A percentile compares a stretch with the other conserved stretches of the same genome.
phyloP scores from a whole-genome alignment of 768 basidiomycete genomes.

The Kwoniella sp. region DNA sequence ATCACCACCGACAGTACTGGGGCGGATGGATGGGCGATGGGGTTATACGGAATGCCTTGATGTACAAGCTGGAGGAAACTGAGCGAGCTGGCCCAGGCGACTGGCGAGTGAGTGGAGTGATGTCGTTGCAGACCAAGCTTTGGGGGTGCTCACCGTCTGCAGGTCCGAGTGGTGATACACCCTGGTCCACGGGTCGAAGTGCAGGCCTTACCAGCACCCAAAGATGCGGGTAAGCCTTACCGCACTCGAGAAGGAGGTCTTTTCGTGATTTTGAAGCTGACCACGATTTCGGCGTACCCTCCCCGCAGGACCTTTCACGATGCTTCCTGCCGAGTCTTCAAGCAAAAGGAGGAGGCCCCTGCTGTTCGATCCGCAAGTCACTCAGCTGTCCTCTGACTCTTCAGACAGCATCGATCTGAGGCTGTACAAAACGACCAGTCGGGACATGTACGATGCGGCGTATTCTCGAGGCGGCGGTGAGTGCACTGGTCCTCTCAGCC shows the following conservation, averaged over 20 bases:
- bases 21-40: conserved; percentile 33
- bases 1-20: conserved; percentile 23
- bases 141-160: background rate
- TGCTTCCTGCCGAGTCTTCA: background rate
- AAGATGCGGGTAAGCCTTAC: conserved; percentile 14
- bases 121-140: background rate
- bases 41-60: conserved; percentile 19
- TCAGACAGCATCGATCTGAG: conserved; percentile 9
- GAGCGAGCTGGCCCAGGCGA: conserved; percentile 22
- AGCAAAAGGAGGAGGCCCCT: conserved; percentile 11
- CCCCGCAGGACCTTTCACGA: conserved; percentile 22
- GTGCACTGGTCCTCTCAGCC: background rate
- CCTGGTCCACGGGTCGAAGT: conserved; percentile 21
- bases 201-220: conserved; percentile 24
- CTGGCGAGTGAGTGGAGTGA: conserved; percentile 27
- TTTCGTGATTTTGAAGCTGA: too few species aligned
- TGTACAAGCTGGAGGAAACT: conserved; percentile 6
- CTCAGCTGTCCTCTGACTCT: background rate
- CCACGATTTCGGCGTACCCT: too few species aligned
- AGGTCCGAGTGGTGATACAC: conserved; percentile 33
- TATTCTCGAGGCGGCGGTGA: conserved; percentile 16
- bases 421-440: conserved; percentile 32
- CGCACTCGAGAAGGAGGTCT: background rate
- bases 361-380: conserved; percentile 16
- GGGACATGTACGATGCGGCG: conserved; percentile 31